Base-by-base conservation (phyloP, 768 basidiomycete species). In the Leccinum truebloodii region DNA sequence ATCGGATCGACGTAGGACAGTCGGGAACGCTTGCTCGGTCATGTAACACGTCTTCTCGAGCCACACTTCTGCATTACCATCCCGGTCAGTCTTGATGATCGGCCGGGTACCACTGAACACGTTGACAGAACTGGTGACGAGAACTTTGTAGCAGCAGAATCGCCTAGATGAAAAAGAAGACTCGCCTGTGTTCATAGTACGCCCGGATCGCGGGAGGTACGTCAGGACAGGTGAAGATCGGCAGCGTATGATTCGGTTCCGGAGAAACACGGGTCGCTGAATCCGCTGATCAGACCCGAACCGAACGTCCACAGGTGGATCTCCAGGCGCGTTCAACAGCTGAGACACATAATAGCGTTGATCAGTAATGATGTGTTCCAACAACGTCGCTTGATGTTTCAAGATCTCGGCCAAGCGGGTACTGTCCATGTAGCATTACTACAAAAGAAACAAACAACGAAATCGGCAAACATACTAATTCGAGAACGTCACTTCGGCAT, bases 1-100 rank as follows among this genome's bases (percentile, higher is more conserved):
- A 69, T 97, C 95, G 1, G 93, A 94, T 24, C 96, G 85, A 34
- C 91, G 86, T 35, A 98, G 82, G 3, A 98, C 90, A 0, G 94
- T 95, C 0, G 96, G 96, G 76, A 95, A 95, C 4, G 85, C 81
- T 66, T 94, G 90, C 73, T 95, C 92, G 0, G 92, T 94, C 4
- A 87, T 90, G 70, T 85, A 89, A 67, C 84, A 87, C 0, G 90
- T 93, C 78, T 96, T 98, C 71, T 97, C 95, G 0, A 88, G 75
- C 94, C 94, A 97, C 1, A 82, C 73, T 71, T 92, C 90, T 70
- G 90, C 88, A 30, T 76, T 78, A 8, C 86, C 86, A 63, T 91
- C 87, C 26, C 83, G 79, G 55, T 80, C 82, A 9, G 78, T 70
- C 70, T 87, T 92, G 58, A 83, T 81, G 50, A 90, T 76, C 34